Base-by-base conservation (phyloP, 2,329 filamentous ascomycete genomes). In the Arthrobotrys pseudoclavata region DNA sequence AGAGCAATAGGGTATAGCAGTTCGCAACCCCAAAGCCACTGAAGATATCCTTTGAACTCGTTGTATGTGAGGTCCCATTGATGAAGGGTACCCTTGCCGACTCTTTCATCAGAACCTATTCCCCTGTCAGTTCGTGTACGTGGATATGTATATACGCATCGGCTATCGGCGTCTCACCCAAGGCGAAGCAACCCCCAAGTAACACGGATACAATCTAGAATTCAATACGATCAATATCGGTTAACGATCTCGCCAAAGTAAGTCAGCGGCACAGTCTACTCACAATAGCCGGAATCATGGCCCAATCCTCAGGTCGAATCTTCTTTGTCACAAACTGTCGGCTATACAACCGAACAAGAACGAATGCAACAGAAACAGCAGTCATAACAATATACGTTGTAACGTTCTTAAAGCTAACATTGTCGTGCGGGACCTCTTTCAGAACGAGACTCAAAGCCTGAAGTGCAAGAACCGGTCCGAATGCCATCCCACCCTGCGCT, bases 231-330 rank as follows among this genome's bases (percentile, higher is more conserved):
- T 75, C 6, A 69, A 34, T 22, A 68, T 61, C 13, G 31, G 13
- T 18, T 15, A 10, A 34, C 13, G 12, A 40, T 50, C 13, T 34
- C 5, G 29, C 18, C 18, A 68, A 45, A 10, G 40, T 18, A 13
- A 3, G 9, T 1, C 7, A 45, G 12, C 53, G 45, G 40, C 31
- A 50, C 24, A 42, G 22, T 4, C 10, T 42, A 69, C 75, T 68
- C 48, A 78, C 75, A 13, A 72, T 47, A 2, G 75, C 75, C 18
- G 75, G 68, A 72, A 78, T 72, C 67, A 78, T 78, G 24, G 75
- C 75, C 75, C 75, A 78, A 22, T 78, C 75, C 31, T 78, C 75
- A n/a, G 67, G 61, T 13, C 75, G 52, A 40, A 78, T 78, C 55
- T 78, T 78, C 34, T 72, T 72, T 10, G 75, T 78, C 18, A 78